Conservation (phyloP, 768 basidiomycete genomes). For the Leccinum disarticulatum region DNA sequence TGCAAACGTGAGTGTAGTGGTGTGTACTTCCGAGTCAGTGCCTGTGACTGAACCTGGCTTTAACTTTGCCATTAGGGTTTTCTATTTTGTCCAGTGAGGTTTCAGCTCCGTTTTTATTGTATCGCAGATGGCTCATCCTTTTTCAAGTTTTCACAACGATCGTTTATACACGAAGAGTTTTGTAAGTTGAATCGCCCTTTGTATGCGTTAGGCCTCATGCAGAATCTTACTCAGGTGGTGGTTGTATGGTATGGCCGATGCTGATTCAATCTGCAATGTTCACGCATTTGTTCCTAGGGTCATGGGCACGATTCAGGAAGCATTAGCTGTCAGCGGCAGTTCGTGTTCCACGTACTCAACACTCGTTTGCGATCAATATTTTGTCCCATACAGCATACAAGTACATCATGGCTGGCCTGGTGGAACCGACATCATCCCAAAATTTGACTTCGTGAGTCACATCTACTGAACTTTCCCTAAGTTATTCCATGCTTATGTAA, state of each 20-base stretch:
- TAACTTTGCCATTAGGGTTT: background rate
- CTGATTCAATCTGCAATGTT: background rate
- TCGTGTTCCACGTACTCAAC: background rate
- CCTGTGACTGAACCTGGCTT: background rate
- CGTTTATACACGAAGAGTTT: background rate
- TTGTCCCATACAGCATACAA: background rate
- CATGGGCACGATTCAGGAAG: background rate
- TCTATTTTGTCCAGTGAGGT: background rate
- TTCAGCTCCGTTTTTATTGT: background rate
- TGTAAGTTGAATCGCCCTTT: background rate
- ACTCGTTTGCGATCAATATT: background rate
- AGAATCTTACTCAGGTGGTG: background rate
- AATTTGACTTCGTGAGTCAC: background rate
- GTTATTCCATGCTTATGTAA: background rate
- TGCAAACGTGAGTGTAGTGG: background rate
- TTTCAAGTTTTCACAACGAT: background rate
- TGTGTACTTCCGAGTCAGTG: background rate
- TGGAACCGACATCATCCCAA: background rate
- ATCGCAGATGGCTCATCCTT: background rate
- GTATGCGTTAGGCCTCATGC: too few species aligned
- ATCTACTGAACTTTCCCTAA: background rate
- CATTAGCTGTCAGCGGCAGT: background rate
- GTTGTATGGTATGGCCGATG: background rate
- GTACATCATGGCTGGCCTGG: background rate
- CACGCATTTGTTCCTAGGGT: background rate